Conservation (phyloP, 2,329 filamentous ascomycete genomes). For the Botrytis byssoidea region DNA sequence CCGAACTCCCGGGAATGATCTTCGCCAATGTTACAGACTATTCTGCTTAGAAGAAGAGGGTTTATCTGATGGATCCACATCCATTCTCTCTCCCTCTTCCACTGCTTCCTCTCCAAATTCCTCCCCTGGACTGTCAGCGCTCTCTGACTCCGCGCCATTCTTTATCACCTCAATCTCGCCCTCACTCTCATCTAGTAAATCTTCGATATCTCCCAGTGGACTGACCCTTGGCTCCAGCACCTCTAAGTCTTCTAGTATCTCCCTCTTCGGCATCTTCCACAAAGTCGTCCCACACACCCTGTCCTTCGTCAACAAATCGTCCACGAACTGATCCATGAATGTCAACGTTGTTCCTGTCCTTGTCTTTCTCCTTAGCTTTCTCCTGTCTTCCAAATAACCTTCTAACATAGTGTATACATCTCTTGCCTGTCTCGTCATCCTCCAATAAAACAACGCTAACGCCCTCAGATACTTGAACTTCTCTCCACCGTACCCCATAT, state of each 20-base stretch:
- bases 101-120: constrained; percentile 42
- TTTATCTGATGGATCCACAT: constrained; percentile 14
- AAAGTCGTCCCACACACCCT: constrained; percentile 87
- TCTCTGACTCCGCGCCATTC: constrained; percentile 22
- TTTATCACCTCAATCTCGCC: constrained; percentile 37
- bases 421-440: constrained; percentile 77
- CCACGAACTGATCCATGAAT: constrained; percentile 87
- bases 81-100: constrained; percentile 25
- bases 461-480: constrained; percentile 85
- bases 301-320: constrained; percentile 85
- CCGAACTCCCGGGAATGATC: not conserved
- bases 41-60: not conserved
- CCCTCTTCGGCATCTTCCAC: constrained; percentile 84
- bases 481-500: constrained; percentile 72
- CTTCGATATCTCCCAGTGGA: constrained; percentile 76
- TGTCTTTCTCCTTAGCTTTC: constrained; percentile 78
- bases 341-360: constrained; percentile 74
- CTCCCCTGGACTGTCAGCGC: constrained; percentile 40
- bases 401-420: constrained; percentile 80
- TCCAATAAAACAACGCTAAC: constrained; percentile 88
- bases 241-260: constrained; percentile 84
- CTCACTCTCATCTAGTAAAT: constrained; percentile 54
- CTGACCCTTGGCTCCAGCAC: constrained; percentile 82
- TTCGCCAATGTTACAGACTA: constrained; percentile 3
- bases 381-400: constrained; percentile 74